phyloP scores from a whole-genome alignment of 139 green algal genomes.

The Closterium sp. region DNA sequence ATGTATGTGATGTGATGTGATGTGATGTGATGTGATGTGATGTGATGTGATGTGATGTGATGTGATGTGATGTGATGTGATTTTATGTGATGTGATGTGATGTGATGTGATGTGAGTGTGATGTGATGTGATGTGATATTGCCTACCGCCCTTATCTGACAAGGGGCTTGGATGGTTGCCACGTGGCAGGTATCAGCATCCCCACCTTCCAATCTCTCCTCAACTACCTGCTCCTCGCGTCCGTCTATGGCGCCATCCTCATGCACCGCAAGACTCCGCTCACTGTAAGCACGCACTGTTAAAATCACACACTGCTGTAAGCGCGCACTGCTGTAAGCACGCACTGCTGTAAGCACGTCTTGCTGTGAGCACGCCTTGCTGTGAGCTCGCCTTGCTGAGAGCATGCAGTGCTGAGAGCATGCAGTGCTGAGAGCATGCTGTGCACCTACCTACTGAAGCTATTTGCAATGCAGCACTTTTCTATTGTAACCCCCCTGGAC shows the following conservation, averaged over 20 bases:
- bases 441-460: too few species aligned
- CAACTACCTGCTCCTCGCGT: conserved; percentile 67
- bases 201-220: conserved; percentile 66
- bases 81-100: not conserved
- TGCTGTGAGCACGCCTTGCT: not conserved
- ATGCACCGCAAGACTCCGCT: not conserved
- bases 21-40: not conserved
- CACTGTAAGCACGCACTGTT: not conserved
- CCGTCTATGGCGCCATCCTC: conserved; percentile 43
- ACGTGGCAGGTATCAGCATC: conserved; percentile 55
- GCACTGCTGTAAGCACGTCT: not conserved
- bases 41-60: not conserved
- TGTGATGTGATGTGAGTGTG: not conserved
- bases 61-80: not conserved
- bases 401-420: not conserved
- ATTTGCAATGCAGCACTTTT: too few species aligned
- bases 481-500: too few species aligned
- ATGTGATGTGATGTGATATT: not conserved
- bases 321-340: not conserved
- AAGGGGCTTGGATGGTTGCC: not conserved
- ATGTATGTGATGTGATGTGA: not conserved
- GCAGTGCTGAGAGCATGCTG: not conserved
- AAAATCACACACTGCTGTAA: not conserved
- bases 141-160: too few species aligned
- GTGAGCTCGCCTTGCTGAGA: not conserved